These are phyloP conservation scores for Miamiensis avidus DNA, from an alignment of 169 alveolate genomes.

Conservation along the genomic window DNA sequence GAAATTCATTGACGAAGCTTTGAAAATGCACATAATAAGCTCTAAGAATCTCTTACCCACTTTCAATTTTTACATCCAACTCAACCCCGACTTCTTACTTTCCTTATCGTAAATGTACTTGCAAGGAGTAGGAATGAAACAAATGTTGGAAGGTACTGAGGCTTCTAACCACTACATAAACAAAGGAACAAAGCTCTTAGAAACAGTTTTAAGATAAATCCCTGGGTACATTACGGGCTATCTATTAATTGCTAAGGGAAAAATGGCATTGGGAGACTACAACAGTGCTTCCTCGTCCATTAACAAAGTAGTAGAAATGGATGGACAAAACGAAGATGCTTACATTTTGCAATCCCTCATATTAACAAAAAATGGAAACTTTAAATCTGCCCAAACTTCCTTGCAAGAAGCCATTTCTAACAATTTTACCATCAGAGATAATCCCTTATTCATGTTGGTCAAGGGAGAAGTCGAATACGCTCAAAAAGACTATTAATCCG, in stretches of 20 bases:
- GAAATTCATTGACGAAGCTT: slow-evolving; percentile 47
- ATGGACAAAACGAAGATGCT: slow-evolving; percentile 83
- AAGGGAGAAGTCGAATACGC: slow-evolving; percentile 80
- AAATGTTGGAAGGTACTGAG: slow-evolving; percentile 64
- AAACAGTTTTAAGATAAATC: slow-evolving; percentile 82
- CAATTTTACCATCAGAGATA: slow-evolving; percentile 81
- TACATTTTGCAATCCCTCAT: slow-evolving; percentile 77
- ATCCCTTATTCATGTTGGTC: slow-evolving; percentile 85
- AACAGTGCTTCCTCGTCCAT: slow-evolving; percentile 66
- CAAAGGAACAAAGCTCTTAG: slow-evolving; percentile 82
- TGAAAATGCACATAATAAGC: slow-evolving; percentile 73
- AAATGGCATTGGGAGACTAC: slow-evolving; percentile 66
- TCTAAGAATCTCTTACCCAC: slow-evolving; percentile 77
- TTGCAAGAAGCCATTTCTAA: slow-evolving; percentile 85
- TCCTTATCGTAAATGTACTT: slow-evolving; percentile 78
- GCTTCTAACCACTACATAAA: slow-evolving; percentile 57
- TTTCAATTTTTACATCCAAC: slow-evolving; percentile 81
- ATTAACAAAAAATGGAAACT: slow-evolving; percentile 68
- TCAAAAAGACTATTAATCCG: slow-evolving; percentile 53
- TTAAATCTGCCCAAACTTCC: slow-evolving; percentile 77
- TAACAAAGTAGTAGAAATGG: slow-evolving; percentile 65
- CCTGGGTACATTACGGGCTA: slow-evolving; percentile 86
- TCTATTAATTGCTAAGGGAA: slow-evolving; percentile 75
- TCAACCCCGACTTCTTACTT: slow-evolving; percentile 87
- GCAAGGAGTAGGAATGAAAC: slow-evolving; percentile 70